Base-by-base conservation (phyloP, 2,329 filamentous ascomycete species). In the Thermoascus crustaceus region DNA sequence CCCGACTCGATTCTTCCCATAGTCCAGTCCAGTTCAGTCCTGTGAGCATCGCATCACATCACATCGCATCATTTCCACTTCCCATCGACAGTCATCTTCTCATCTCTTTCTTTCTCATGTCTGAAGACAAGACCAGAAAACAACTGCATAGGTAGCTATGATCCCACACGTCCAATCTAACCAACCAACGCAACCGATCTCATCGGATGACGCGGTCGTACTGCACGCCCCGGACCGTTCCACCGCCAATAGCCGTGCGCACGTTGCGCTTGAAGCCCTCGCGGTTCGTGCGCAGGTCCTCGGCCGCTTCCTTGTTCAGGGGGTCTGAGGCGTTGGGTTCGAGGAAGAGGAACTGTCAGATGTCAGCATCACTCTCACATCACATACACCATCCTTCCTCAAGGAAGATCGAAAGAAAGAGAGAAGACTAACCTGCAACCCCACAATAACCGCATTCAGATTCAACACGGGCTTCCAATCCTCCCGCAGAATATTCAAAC, bases 381-480 rank as follows among this genome's bases (percentile, higher is more conserved):
- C 18, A 16, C 13, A 7, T 5, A 8, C 5, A n/a, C 14, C 8
- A 21, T 10, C n/a, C n/a, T n/a, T n/a, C n/a, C n/a, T n/a, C n/a
- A 11, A 34, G 26, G 31, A 9, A 23, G 7, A 7, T 9, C n/a
- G 9, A 22, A 29, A 10, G 11, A 18, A 27, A 16, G 18, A 26
- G 20, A 30, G 19, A 35, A 29, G 20, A 46, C 68, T 27, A 66
- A 85, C 82, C 76, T 88, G 85, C 57, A 98, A 67, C 26, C 91
- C 91, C 35, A 96, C 87, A 48, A 98, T 91, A 25, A 96, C 87
- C 10, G 91, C 88, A 57, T 96, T 95, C 58, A 98, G 64, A 61
- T 96, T 96, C 57, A 98, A 68, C 29, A 98, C 91, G 0, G 91
- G 91, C 71, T 96, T 98, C 91, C 91, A 98, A 68, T 98, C 91